A percentile compares a stretch with the other conserved stretches of the same genome.
phyloP scores from a whole-genome alignment of 306 rosid genomes.

The Mimosa bimucronata region DNA sequence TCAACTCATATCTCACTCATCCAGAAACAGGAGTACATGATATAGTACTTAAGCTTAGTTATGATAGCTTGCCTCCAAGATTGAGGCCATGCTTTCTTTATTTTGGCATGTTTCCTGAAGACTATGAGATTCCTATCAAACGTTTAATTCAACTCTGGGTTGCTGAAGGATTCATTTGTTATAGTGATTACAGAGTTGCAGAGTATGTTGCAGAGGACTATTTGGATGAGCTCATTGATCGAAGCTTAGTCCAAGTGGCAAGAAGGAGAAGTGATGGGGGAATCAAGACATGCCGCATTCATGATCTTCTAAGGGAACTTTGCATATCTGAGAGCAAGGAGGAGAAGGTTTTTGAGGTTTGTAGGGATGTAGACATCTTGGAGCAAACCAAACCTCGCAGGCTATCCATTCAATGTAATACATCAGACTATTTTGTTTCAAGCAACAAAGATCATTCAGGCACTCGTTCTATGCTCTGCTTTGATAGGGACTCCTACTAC shows the following conservation, averaged over 20 bases:
- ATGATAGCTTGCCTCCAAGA: not conserved
- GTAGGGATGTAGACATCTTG: not conserved
- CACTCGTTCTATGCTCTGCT: not conserved
- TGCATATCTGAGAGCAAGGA: not conserved
- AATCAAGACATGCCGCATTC: not conserved
- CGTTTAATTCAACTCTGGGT: not conserved
- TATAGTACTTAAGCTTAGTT: not conserved
- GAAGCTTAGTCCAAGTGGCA: not conserved
- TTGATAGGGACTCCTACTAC: not conserved
- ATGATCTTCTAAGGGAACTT: not conserved
- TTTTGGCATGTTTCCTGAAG: not conserved
- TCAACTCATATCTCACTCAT: not conserved
- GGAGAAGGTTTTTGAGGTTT: not conserved
- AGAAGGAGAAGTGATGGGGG: not conserved
- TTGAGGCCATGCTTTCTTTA: not conserved
- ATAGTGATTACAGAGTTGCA: not conserved
- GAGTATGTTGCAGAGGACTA: slow-evolving; percentile 1
- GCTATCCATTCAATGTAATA: not conserved
- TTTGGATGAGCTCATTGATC: not conserved
- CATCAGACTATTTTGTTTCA: not conserved
- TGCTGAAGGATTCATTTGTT: not conserved
- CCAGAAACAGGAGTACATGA: not conserved
- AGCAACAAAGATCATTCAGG: not conserved
- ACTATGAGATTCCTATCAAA: not conserved
- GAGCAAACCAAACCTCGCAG: not conserved